phyloP scores from a whole-genome alignment of 768 basidiomycete genomes.

The Leucocoprinus birnbaumii region DNA sequence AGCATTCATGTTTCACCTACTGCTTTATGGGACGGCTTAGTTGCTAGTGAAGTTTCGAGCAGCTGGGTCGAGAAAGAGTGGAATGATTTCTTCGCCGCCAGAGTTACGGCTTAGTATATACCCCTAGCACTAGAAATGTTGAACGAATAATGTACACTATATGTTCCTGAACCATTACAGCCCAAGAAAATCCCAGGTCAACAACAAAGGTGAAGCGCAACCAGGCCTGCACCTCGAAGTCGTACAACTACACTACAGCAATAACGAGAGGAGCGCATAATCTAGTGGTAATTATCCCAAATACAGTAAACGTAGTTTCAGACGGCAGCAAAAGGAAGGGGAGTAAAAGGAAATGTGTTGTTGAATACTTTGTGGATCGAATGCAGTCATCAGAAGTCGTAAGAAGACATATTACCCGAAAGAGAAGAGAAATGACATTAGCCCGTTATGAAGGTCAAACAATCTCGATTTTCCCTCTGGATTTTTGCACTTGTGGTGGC shows the following conservation, averaged over 20 bases:
- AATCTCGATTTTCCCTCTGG: conserved; percentile 4
- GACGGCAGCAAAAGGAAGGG: background rate
- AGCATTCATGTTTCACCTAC: conserved; percentile 91
- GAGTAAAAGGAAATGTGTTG: background rate
- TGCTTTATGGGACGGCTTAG: conserved; percentile 70
- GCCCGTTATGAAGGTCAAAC: background rate
- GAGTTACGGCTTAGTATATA: conserved; percentile 39
- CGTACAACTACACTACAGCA: background rate
- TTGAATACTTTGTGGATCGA: background rate
- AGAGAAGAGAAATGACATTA: background rate
- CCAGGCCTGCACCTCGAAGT: background rate
- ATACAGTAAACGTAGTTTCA: background rate
- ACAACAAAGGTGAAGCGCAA: background rate
- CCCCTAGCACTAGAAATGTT: background rate
- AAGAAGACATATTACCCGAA: background rate
- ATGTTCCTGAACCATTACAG: background rate
- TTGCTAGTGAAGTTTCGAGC: conserved; percentile 73
- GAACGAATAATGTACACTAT: background rate
- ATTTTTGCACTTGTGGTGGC: background rate
- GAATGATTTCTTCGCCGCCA: conserved; percentile 67
- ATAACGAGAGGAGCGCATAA: background rate
- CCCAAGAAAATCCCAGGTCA: background rate
- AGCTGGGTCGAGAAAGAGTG: conserved; percentile 83
- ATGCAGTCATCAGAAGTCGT: background rate
- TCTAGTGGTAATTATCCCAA: background rate